Evolutionary conservation across 164 flowering plant genomes (phyloP).

Genomic region (Pachysandra terminalis): DNA sequence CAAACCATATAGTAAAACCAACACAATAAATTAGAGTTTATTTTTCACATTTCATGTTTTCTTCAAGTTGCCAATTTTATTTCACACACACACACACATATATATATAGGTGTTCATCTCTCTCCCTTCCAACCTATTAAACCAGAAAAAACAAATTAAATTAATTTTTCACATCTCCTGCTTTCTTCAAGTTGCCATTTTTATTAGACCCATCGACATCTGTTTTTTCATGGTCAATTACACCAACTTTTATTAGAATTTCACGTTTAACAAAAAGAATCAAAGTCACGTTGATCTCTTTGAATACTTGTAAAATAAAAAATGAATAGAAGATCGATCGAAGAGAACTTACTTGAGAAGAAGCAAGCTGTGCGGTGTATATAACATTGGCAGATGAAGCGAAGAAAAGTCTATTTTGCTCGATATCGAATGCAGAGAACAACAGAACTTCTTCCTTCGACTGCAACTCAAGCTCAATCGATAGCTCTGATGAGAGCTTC

Average conservation of each 20-base stretch:
- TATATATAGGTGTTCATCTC: no score
- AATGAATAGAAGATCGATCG: neutral
- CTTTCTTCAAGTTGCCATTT: neutral
- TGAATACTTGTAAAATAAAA: neutral
- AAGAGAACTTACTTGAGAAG: conserved; percentile 43
- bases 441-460: conserved; percentile 44
- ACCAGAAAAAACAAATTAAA: no score
- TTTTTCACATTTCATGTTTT: no score
- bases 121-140: no score
- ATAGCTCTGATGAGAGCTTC: conserved; percentile 53
- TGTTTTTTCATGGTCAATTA: neutral
- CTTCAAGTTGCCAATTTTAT: no score
- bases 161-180: no score
- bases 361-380: conserved; percentile 53
- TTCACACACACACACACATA: no score
- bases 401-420: conserved; percentile 78
- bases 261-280: no score
- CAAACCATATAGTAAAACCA: no score
- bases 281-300: neutral
- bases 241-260: neutral
- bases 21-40: no score
- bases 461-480: conserved; percentile 42
- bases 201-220: neutral
- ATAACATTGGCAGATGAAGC: conserved; percentile 68
- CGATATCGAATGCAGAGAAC: conserved; percentile 72